Conservation (phyloP, 192 early-diverging fungal species). For the Cetraspora pellucida region DNA sequence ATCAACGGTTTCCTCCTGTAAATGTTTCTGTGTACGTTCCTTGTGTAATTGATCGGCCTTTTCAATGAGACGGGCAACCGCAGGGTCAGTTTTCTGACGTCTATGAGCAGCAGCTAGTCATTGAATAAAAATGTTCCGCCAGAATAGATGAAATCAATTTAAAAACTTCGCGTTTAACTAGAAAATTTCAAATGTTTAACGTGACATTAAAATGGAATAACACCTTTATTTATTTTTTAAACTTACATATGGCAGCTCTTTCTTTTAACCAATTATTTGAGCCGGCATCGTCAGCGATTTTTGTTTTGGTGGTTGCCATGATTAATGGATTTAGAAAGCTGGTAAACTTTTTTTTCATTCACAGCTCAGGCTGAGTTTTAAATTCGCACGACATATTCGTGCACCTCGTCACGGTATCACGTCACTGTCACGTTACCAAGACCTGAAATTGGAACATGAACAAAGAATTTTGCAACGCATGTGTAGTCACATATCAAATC, state of each 20-base stretch:
- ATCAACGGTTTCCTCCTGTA: slow-evolving; percentile 3
- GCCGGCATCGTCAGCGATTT: slow-evolving; percentile 21
- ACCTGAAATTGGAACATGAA: too few species aligned
- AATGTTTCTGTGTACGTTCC: slow-evolving; percentile 27
- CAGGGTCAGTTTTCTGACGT: slow-evolving; percentile 35
- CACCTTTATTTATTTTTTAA: neutral
- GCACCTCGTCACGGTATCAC: too few species aligned
- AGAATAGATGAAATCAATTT: neutral
- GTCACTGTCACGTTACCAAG: too few species aligned
- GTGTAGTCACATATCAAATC: too few species aligned
- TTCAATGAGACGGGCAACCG: slow-evolving; percentile 29
- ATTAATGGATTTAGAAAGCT: neutral
- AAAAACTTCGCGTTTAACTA: neutral
- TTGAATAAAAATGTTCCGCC: too few species aligned
- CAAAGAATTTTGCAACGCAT: too few species aligned
- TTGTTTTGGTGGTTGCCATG: slow-evolving; percentile 28
- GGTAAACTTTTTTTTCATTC: neutral
- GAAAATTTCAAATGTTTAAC: neutral
- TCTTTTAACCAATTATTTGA: slow-evolving; percentile 35
- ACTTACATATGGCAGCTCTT: slow-evolving; percentile 36
- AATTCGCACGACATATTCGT: too few species aligned
- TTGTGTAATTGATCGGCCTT: slow-evolving; percentile 36
- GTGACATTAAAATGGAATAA: neutral
- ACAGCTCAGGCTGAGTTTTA: neutral
- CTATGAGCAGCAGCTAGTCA: slow-evolving; percentile 32